Conservation (phyloP, 106 monocot species). For the Ottelia alismoides region DNA sequence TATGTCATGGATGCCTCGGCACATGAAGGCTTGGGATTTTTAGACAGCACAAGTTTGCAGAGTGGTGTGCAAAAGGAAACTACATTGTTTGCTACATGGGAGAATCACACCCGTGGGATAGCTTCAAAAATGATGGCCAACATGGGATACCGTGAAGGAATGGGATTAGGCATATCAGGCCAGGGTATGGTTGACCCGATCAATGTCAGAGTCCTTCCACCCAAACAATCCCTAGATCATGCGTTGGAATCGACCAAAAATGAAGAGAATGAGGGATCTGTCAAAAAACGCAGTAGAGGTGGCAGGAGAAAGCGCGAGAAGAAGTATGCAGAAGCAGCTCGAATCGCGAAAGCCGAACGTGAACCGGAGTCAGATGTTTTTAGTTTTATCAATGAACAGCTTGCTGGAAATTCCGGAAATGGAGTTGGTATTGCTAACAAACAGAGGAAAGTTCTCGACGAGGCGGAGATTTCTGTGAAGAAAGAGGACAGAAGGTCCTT, state of each 20-base stretch:
- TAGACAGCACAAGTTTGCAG: constrained; percentile 36
- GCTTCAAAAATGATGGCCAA: constrained; percentile 97
- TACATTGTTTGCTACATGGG: constrained; percentile 83
- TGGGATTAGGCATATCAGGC: constrained; percentile 78
- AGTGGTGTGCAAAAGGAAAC: constrained; percentile 83
- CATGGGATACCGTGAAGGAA: constrained; percentile 92
- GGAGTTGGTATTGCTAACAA: constrained; percentile 9
- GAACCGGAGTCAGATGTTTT: constrained; percentile 47
- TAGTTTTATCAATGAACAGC: constrained; percentile 85
- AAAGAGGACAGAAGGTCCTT: constrained; percentile 56
- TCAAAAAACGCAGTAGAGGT: constrained; percentile 66
- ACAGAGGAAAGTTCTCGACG: constrained; percentile 11
- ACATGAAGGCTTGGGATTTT: constrained; percentile 56
- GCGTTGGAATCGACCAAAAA: constrained; percentile 28
- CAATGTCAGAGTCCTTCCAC: constrained; percentile 55
- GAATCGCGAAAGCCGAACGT: constrained; percentile 43
- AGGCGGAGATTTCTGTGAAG: constrained; percentile 17
- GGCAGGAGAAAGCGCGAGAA: constrained; percentile 70
- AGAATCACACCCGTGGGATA: constrained; percentile 85
- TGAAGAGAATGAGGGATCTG: constrained; percentile 8
- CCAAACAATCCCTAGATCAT: constrained; percentile 74
- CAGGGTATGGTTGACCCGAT: constrained; percentile 81
- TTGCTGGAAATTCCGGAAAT: constrained; percentile 27
- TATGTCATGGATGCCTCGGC: constrained; percentile 14
- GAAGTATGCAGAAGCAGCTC: constrained; percentile 52